Evolutionary conservation across 2,329 filamentous ascomycete species (phyloP).

Genomic region (Colletotrichum brevisporum): DNA sequence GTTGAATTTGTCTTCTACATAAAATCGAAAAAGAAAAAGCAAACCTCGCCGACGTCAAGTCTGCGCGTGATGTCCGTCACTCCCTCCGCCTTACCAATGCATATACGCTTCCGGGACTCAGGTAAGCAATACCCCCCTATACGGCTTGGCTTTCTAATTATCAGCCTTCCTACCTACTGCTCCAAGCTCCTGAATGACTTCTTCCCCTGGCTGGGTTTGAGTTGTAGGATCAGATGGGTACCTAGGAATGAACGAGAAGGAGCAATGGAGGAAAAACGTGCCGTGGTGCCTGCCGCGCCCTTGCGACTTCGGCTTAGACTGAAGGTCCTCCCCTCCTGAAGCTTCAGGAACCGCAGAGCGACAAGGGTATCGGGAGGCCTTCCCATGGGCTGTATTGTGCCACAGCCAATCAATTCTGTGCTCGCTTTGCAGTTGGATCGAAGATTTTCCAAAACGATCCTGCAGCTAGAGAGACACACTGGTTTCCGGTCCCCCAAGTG

Average conservation of each 20-base stretch:
- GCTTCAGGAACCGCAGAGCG: neutral
- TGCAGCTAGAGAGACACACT: neutral
- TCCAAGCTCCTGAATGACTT: too few relatives aligned
- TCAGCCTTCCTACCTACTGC: too few relatives aligned
- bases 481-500: neutral
- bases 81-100: constrained; percentile 12
- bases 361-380: neutral
- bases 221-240: neutral
- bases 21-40: too few relatives aligned
- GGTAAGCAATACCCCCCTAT: neutral
- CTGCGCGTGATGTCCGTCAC: too few relatives aligned
- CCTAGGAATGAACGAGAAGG: too few relatives aligned
- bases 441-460: neutral
- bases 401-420: neutral
- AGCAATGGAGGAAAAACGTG: neutral
- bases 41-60: too few relatives aligned
- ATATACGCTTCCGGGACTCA: neutral
- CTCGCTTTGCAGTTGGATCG: neutral
- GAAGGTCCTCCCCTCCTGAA: neutral
- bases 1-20: too few relatives aligned
- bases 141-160: too few relatives aligned
- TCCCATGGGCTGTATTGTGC: neutral
- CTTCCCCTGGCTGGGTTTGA: too few relatives aligned
- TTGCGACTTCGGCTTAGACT: neutral
- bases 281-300: constrained; percentile 23